These are phyloP conservation scores for Phylloporus sp. DNA, from an alignment of 768 basidiomycete species.

Conservation along the genomic window DNA sequence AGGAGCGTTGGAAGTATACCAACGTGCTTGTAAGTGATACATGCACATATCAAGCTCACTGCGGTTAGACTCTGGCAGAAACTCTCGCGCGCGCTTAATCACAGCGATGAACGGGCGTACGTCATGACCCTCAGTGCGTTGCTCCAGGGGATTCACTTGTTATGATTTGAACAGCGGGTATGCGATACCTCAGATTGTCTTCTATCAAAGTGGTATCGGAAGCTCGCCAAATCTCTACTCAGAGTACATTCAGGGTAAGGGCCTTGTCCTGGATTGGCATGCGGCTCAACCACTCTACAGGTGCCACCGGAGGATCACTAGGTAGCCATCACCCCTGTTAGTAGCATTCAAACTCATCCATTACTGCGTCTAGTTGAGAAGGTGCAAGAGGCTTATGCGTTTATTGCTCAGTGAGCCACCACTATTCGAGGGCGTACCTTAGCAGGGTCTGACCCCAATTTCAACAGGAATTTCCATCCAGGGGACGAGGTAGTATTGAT, in stretches of 20 bases:
- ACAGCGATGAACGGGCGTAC: conserved; percentile 43
- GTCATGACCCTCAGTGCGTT: not conserved
- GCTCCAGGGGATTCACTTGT: not conserved
- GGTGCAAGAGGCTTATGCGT: conserved; percentile 77
- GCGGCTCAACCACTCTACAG: conserved; percentile 33
- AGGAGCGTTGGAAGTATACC: conserved; percentile 47
- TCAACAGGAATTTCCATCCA: conserved; percentile 57
- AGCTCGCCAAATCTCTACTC: conserved; percentile 56
- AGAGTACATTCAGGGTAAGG: conserved; percentile 55
- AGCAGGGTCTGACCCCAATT: not conserved
- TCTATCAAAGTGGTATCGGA: conserved; percentile 61
- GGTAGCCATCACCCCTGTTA: conserved; percentile 34
- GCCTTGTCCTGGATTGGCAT: not conserved
- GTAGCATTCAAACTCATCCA: conserved; percentile 2
- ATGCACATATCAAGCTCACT: not conserved
- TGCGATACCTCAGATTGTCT: conserved; percentile 58
- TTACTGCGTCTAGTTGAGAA: conserved; percentile 50
- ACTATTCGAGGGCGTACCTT: not conserved
- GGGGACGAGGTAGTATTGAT: conserved; percentile 58
- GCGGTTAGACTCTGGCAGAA: conserved; percentile 34
- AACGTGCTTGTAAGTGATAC: conserved; percentile 47
- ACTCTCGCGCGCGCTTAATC: conserved; percentile 49
- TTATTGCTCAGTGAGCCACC: conserved; percentile 66
- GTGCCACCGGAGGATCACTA: conserved; percentile 59
- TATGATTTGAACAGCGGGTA: conserved; percentile 23